These are phyloP conservation scores for Fusarium buxicola DNA, from an alignment of 2,329 filamentous ascomycete genomes.

Conservation along the genomic window DNA sequence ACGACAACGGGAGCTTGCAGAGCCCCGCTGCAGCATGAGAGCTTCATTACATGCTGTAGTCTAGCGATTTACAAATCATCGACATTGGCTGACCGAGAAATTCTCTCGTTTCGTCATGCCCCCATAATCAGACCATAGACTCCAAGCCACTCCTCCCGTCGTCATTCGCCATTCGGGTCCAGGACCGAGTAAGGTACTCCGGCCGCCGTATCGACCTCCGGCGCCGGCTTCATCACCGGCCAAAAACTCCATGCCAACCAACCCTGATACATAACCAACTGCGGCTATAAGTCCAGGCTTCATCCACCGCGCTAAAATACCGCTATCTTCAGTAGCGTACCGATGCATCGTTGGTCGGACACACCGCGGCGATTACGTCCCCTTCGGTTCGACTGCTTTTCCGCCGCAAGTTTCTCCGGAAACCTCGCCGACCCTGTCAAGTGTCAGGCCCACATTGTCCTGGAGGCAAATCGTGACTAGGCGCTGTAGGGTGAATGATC, in stretches of 20 bases:
- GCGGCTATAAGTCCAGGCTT: conserved; percentile 1
- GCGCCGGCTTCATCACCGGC: conserved; percentile 10
- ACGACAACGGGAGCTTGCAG: not conserved
- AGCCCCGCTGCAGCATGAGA: conserved; percentile 7
- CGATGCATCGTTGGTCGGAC: conserved; percentile 11
- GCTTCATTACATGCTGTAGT: conserved; percentile 14
- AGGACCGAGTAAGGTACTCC: conserved; percentile 21
- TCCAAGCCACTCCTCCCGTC: conserved; percentile 1
- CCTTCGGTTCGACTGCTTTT: not conserved
- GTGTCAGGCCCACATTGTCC: too few relatives aligned
- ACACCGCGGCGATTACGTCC: conserved; percentile 8
- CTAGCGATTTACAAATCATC: conserved; percentile 35
- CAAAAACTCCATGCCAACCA: not conserved
- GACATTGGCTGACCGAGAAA: conserved; percentile 29
- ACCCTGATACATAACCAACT: not conserved
- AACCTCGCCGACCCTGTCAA: conserved; percentile 13
- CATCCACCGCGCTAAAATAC: conserved; percentile 1
- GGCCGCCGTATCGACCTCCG: conserved; percentile 26
- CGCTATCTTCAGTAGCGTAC: conserved; percentile 8
- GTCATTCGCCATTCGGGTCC: conserved; percentile 22
- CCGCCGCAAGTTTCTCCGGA: conserved; percentile 5
- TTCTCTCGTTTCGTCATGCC: conserved; percentile 36
- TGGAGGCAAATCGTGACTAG: not conserved
- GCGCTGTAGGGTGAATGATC: not conserved
- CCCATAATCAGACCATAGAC: conserved; percentile 30